Conservation (phyloP, 202 grass and related monocot species). For the Alloteropsis angusta region DNA sequence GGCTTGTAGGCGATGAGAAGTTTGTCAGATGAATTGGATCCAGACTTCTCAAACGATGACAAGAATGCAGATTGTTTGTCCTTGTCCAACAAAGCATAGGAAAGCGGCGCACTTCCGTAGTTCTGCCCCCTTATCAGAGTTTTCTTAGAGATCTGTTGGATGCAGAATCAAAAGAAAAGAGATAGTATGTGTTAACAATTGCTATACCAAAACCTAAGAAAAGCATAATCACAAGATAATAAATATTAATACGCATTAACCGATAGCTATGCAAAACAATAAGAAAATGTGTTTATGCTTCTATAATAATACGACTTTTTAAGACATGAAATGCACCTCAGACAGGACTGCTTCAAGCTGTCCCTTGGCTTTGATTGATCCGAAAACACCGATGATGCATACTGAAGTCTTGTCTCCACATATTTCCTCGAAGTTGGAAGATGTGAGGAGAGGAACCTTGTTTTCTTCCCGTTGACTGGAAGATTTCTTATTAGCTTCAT, state of each 20-base stretch:
- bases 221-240: not conserved
- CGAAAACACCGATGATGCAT: slow-evolving; percentile 71
- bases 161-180: slow-evolving; percentile 8
- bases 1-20: slow-evolving; percentile 82
- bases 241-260: not conserved
- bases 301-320: not conserved
- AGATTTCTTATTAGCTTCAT: slow-evolving; percentile 46
- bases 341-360: slow-evolving; percentile 49
- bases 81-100: slow-evolving; percentile 56
- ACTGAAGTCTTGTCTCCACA: slow-evolving; percentile 60
- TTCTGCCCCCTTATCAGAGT: slow-evolving; percentile 57
- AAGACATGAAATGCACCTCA: slow-evolving; percentile 39
- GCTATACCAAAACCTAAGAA: not conserved
- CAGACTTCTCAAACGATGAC: slow-evolving; percentile 54
- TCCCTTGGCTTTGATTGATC: slow-evolving; percentile 54
- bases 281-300: not conserved
- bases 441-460: slow-evolving; percentile 49
- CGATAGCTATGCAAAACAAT: not conserved
- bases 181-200: not conserved
- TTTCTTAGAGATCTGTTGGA: slow-evolving; percentile 83
- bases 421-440: slow-evolving; percentile 47
- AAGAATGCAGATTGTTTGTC: slow-evolving; percentile 58
- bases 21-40: slow-evolving; percentile 41
- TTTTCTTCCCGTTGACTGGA: slow-evolving; percentile 13
- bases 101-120: slow-evolving; percentile 29